Base-by-base conservation (phyloP, 805 yeast species). In the Kodamaea nitidulidarum region DNA sequence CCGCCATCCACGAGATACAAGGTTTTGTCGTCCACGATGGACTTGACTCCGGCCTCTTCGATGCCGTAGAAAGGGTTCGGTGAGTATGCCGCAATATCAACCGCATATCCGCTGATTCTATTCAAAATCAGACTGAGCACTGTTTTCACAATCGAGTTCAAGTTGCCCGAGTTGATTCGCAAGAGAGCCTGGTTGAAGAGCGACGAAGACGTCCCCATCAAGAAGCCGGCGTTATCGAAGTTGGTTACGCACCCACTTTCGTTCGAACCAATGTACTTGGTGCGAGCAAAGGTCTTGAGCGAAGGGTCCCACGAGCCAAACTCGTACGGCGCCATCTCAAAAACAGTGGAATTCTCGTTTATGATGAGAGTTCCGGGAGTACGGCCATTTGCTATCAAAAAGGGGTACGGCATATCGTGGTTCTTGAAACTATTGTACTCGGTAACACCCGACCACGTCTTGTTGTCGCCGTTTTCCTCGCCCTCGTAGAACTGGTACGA, bases 321-420 rank as follows among this genome's bases (percentile, higher is more conserved):
- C 43, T 67, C 73, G 37, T 46, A 63, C 2, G 73, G 68, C 33
- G 50, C 56, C 24, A 65, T 46, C 40, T 67, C 72, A 41, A 61
- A 63, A 3, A 67, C 73, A 1, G 95, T 85, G 7, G 95, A 80
- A 65, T 86, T 88, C 22, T 61, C 55, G 43, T 74, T 70, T 36
- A 84, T 63, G 35, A 83, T 70, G 4, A 45, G 36, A 3, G 83
- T 70, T 18, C 77, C 78, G 8, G 86, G 86, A n/a, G 73, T 65
- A 60, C 87, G 68, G 35, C 85, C 86, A 52, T 78, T 78, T 10
- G 72, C 58, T 15, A 66, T 48, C 4, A 67, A 57, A 7, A 67
- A 56, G 0, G 73, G 72, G 41, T 48, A 67, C 16, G 73, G 73
- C 62, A 67, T 55, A 16, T 48, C 54, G 47, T 58, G 51, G 46